These are phyloP conservation scores for Chalaropsis ovoidea DNA, from an alignment of 2,329 filamentous ascomycete species.

Conservation along the genomic window DNA sequence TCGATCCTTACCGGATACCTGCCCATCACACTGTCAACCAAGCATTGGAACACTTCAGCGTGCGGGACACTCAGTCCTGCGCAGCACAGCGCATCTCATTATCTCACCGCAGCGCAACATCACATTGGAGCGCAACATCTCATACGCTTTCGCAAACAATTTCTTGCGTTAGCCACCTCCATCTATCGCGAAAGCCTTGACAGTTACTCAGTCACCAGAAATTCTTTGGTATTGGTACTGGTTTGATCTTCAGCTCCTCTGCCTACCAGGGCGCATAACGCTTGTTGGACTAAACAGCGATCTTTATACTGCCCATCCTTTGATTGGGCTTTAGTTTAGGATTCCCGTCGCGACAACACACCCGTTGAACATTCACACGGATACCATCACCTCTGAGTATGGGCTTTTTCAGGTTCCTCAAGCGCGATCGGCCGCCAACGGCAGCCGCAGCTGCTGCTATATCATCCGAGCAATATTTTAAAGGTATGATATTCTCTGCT, in stretches of 20 bases:
- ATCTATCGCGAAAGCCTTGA: too few relatives aligned
- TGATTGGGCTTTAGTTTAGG: neutral
- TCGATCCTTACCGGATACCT: neutral
- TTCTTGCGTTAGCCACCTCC: neutral
- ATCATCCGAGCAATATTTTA: conserved; percentile 25
- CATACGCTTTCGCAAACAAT: neutral
- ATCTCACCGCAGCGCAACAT: neutral
- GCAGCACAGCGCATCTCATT: neutral
- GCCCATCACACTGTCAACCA: neutral
- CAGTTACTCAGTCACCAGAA: too few relatives aligned
- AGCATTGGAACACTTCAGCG: neutral
- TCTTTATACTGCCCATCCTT: neutral
- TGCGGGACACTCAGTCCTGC: conserved; percentile 5
- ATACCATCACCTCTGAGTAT: neutral
- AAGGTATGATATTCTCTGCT: conserved; percentile 16
- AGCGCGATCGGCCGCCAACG: conserved; percentile 22
- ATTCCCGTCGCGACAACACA: neutral
- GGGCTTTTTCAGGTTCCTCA: conserved; percentile 24
- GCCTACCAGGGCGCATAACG: neutral
- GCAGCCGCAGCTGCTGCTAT: conserved; percentile 23
- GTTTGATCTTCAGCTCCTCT: neutral
- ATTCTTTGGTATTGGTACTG: neutral
- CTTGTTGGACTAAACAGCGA: too few relatives aligned
- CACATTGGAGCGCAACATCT: neutral
- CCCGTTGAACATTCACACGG: neutral